phyloP scores from a whole-genome alignment of 345 rosid species.

The Salix suchowensis region DNA sequence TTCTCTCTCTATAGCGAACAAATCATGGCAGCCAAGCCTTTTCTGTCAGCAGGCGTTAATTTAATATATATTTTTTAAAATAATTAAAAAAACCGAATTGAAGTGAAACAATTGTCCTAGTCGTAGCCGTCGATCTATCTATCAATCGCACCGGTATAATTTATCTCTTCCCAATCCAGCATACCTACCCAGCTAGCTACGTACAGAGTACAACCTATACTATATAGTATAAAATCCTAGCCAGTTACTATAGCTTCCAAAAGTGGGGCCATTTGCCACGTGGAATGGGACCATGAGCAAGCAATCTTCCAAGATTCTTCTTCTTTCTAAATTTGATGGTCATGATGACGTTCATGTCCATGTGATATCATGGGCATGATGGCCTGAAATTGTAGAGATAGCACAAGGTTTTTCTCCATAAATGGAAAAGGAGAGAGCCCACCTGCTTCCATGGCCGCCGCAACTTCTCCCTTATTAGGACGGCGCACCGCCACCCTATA shows the following conservation, averaged over 20 bases:
- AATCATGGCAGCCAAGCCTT: too few species aligned
- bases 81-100: too few species aligned
- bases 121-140: not conserved
- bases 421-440: not conserved
- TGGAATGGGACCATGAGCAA: constrained; percentile 11
- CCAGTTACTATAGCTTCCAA: not conserved
- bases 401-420: not conserved
- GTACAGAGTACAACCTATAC: not conserved
- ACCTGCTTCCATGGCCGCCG: not conserved
- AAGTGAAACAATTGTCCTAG: too few species aligned
- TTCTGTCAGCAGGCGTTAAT: too few species aligned
- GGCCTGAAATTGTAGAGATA: not conserved
- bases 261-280: constrained; percentile 23
- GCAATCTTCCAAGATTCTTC: not conserved
- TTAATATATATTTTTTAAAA: too few species aligned
- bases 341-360: not conserved
- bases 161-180: not conserved
- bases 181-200: not conserved
- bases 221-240: too few species aligned
- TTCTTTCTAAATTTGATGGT: not conserved
- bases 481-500: constrained; percentile 11
- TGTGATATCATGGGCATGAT: not conserved
- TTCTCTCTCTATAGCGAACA: too few species aligned
- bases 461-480: not conserved
- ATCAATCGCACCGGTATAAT: not conserved